Percentiles rank a stretch among this genome's conserved stretches.
Conservation (phyloP, 169 alveolate species). For the Cryptosporidium sp. region DNA sequence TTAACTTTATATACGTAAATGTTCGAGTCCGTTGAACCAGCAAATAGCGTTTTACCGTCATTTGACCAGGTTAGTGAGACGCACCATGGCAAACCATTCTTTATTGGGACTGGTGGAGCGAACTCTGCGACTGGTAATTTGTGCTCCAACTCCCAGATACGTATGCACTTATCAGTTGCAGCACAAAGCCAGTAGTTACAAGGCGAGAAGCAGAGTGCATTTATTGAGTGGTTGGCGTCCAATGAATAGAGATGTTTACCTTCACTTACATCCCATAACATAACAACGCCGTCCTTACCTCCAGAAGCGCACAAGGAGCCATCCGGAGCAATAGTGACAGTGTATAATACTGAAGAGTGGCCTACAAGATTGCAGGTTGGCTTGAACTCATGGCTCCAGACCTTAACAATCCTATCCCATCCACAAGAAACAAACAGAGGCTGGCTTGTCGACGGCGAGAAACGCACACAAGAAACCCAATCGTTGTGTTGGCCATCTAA, state of each 20-base stretch:
- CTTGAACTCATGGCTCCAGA: conserved; percentile 87
- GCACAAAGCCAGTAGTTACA: conserved; percentile 96
- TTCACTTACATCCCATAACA: conserved; percentile 95
- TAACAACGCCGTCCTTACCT: conserved; percentile 96
- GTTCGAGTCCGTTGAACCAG: conserved; percentile 84
- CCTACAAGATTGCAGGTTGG: conserved; percentile 94
- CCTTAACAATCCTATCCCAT: conserved; percentile 97
- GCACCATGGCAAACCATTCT: conserved; percentile 94
- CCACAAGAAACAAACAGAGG: conserved; percentile 97
- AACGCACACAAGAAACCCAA: conserved; percentile 97
- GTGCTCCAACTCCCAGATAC: conserved; percentile 94
- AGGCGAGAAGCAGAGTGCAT: conserved; percentile 95
- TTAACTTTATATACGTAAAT: conserved; percentile 72
- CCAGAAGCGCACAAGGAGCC: conserved; percentile 98
- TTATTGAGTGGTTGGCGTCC: conserved; percentile 93
- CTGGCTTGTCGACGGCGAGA: conserved; percentile 94
- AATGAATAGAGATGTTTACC: conserved; percentile 94
- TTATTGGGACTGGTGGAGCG: conserved; percentile 88
- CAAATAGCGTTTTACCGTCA: conserved; percentile 92
- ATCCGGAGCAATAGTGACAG: conserved; percentile 96
- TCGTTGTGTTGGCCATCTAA: conserved; percentile 94
- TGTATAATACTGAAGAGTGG: conserved; percentile 94
- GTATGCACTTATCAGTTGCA: conserved; percentile 93
- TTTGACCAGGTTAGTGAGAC: conserved; percentile 94
- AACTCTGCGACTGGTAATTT: conserved; percentile 92